A percentile compares a stretch with the other conserved stretches of the same genome.
Conservation (phyloP, 352 stramenopile genomes). For the Aphanomyces invadans region DNA sequence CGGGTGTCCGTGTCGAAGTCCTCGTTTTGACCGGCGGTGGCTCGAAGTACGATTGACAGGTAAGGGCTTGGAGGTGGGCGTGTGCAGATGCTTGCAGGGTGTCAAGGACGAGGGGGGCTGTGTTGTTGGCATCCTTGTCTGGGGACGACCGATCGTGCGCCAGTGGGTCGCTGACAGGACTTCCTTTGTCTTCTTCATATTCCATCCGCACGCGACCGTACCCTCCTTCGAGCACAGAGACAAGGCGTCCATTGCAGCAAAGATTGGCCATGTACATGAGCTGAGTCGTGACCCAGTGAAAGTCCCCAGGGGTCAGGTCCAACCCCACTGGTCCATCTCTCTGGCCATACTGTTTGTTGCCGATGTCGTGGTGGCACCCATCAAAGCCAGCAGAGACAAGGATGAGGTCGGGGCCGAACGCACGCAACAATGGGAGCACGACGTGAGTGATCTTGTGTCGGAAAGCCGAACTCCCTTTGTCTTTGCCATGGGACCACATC, state of each 20-base stretch:
- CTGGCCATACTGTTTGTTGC: conserved; percentile 48
- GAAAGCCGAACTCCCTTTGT: conserved; percentile 18
- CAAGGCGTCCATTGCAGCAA: conserved; percentile 78
- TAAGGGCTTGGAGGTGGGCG: conserved; percentile 10
- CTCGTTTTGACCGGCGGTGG: neutral
- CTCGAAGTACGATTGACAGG: neutral
- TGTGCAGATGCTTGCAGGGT: conserved; percentile 13
- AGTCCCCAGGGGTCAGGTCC: conserved; percentile 36
- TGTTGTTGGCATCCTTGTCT: neutral
- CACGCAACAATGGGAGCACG: conserved; percentile 52
- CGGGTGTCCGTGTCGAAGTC: neutral
- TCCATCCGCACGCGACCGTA: conserved; percentile 38
- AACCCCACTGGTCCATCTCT: conserved; percentile 29
- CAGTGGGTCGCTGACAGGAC: neutral
- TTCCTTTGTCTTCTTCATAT: conserved; percentile 7
- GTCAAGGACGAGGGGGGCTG: conserved; percentile 6
- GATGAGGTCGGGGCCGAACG: conserved; percentile 61
- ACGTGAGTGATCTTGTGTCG: conserved; percentile 30
- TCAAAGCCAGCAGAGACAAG: conserved; percentile 57
- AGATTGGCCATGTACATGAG: conserved; percentile 74
- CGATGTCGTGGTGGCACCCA: conserved; percentile 45
- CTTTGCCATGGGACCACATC: conserved; percentile 19
- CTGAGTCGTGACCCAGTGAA: conserved; percentile 41
- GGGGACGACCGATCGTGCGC: neutral
- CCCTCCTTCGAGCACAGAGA: conserved; percentile 84